phyloP scores from a whole-genome alignment of 352 stramenopile genomes.

The Pythium volutum region DNA sequence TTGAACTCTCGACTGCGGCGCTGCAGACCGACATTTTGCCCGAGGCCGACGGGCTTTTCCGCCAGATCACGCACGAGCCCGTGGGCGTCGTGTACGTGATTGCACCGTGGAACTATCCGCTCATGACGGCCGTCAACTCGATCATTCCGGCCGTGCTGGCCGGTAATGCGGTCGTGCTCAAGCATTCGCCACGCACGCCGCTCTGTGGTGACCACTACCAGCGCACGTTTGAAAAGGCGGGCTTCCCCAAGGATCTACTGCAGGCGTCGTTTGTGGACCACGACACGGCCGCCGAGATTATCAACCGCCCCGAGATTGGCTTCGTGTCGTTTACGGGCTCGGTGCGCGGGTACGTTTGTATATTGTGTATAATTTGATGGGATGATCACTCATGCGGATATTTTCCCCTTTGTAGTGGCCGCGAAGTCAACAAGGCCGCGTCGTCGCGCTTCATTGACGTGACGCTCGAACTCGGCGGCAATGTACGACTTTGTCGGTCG shows the following conservation, averaged over 20 bases:
- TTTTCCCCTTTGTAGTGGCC: conserved; percentile 37
- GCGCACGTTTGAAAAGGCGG: conserved; percentile 61
- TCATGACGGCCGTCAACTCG: conserved; percentile 86
- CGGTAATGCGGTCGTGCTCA: conserved; percentile 77
- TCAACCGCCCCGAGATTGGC: conserved; percentile 58
- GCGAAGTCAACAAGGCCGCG: conserved; percentile 55
- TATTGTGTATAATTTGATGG: background rate
- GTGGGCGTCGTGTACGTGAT: conserved; percentile 84
- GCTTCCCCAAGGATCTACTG: conserved; percentile 64
- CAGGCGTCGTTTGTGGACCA: conserved; percentile 68
- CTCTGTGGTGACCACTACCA: conserved; percentile 76
- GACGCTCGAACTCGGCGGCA: conserved; percentile 82
- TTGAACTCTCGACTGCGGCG: conserved; percentile 63
- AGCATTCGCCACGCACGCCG: conserved; percentile 77
- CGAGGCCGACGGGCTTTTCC: conserved; percentile 64
- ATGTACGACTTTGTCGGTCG: conserved; percentile 32
- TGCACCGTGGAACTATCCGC: conserved; percentile 84
- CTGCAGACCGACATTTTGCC: conserved; percentile 63
- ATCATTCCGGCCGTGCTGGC: conserved; percentile 81
- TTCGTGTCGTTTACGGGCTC: conserved; percentile 87
- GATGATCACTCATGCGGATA: background rate
- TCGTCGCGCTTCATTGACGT: conserved; percentile 71
- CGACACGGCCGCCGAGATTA: conserved; percentile 60
- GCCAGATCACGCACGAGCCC: conserved; percentile 78
- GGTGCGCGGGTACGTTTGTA: conserved; percentile 46